A percentile compares a stretch with the other conserved stretches of the same genome.
phyloP scores from a whole-genome alignment of 2,329 filamentous ascomycete genomes.

The Ciborinia camelliae region DNA sequence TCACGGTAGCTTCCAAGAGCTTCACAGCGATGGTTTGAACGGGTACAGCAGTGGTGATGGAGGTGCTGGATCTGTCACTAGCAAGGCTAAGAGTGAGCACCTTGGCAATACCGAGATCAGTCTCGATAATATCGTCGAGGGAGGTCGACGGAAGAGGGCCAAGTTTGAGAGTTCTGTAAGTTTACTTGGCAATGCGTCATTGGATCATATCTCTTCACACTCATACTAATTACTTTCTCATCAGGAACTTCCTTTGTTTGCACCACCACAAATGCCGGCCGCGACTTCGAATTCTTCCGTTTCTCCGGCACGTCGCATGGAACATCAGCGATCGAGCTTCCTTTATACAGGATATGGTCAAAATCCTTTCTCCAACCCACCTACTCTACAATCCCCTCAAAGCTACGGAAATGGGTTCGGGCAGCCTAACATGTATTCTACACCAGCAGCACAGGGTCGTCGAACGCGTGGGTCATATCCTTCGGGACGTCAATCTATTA shows the following conservation, averaged over 20 bases:
- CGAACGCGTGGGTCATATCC: slow-evolving; percentile 61
- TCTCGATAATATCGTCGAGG: slow-evolving; percentile 96
- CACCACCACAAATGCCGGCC: slow-evolving; percentile 88
- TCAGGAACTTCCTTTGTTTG: slow-evolving; percentile 93
- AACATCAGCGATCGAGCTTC: slow-evolving; percentile 66
- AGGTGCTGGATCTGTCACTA: slow-evolving; percentile 70
- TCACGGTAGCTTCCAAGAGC: slow-evolving; percentile 53
- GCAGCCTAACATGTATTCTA: slow-evolving; percentile 58
- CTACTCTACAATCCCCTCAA: slow-evolving; percentile 79
- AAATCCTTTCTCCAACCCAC: slow-evolving; percentile 74
- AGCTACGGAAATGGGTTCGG: slow-evolving; percentile 59
- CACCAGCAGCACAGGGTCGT: slow-evolving; percentile 61
- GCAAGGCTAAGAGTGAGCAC: slow-evolving; percentile 75
- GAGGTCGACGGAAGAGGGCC: slow-evolving; percentile 88
- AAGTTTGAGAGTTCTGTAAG: slow-evolving; percentile 97
- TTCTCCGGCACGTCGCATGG: slow-evolving; percentile 80
- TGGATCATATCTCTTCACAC: background rate
- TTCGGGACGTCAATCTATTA: slow-evolving; percentile 40
- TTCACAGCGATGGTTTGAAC: slow-evolving; percentile 61
- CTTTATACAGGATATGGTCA: slow-evolving; percentile 74
- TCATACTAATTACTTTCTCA: slow-evolving; percentile 29
- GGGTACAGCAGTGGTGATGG: slow-evolving; percentile 87
- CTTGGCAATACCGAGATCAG: slow-evolving; percentile 96
- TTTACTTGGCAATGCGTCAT: slow-evolving; percentile 28
- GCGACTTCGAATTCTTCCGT: slow-evolving; percentile 97